Conservation (phyloP, 495 filamentous ascomycete genomes). For the Penicillium silybi region DNA sequence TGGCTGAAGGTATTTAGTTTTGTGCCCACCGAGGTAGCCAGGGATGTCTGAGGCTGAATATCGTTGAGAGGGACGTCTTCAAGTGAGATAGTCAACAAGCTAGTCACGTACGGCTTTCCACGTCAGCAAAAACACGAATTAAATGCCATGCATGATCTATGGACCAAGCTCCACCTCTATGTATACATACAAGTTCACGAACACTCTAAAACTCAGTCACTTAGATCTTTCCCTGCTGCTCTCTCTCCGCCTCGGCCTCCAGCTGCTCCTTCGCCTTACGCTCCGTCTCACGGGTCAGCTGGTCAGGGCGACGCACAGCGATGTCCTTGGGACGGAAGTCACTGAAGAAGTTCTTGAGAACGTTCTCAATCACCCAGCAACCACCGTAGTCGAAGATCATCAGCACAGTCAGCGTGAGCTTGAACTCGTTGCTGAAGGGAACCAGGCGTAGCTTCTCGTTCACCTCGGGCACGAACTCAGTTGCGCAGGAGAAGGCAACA, state of each 20-base stretch:
- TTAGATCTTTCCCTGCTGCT: constrained; percentile 36
- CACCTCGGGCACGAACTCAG: constrained; percentile 91
- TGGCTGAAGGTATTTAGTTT: too few relatives aligned
- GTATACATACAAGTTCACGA: constrained; percentile 15
- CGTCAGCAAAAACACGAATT: constrained; percentile 14
- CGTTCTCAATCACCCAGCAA: constrained; percentile 86
- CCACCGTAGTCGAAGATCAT: constrained; percentile 89
- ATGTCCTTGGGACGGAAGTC: constrained; percentile 95
- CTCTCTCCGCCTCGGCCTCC: constrained; percentile 52
- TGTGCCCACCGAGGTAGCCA: too few relatives aligned
- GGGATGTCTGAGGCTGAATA: too few relatives aligned
- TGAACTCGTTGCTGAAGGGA: constrained; percentile 89
- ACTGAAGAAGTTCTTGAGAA: constrained; percentile 80
- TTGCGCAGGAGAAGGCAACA: constrained; percentile 93
- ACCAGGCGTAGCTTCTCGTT: constrained; percentile 92
- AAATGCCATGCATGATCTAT: constrained; percentile 20
- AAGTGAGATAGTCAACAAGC: too few relatives aligned
- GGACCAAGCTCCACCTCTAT: constrained; percentile 15
- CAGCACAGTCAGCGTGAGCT: constrained; percentile 72
- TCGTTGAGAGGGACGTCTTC: too few relatives aligned
- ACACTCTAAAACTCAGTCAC: constrained; percentile 4
- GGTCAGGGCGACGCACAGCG: constrained; percentile 77
- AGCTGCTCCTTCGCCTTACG: constrained; percentile 61
- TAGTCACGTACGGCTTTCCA: too few relatives aligned
- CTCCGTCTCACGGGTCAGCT: constrained; percentile 70